Percentiles rank a stretch among this genome's conserved stretches.
Evolutionary conservation across 495 filamentous ascomycete genomes (phyloP).

Genomic region (Glarea lozoyensis): DNA sequence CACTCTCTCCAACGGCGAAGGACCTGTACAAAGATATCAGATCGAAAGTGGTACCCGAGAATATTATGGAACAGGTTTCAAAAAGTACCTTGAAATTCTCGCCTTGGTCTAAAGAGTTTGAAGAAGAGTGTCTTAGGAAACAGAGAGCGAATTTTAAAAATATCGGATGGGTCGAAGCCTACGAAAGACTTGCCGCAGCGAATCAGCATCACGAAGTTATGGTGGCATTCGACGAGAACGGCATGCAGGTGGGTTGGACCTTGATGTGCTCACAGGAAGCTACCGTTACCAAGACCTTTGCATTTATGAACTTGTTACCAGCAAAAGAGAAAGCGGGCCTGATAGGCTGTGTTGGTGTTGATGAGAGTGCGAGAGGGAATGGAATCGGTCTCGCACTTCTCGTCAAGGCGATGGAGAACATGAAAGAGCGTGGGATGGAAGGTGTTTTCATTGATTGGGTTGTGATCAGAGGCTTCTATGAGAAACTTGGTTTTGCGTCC

Average conservation of each 20-base stretch:
- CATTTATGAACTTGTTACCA: conserved; percentile 30
- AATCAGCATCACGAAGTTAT: conserved; percentile 36
- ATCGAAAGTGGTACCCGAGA: conserved; percentile 27
- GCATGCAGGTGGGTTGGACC: conserved; percentile 40
- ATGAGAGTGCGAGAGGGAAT: conserved; percentile 28
- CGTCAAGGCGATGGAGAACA: conserved; percentile 38
- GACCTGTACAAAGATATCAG: conserved; percentile 37
- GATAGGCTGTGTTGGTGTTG: conserved; percentile 42
- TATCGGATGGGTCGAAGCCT: conserved; percentile 36
- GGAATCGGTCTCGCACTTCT: conserved; percentile 40
- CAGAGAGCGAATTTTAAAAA: conserved; percentile 37
- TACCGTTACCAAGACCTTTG: conserved; percentile 30
- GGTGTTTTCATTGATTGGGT: conserved; percentile 45
- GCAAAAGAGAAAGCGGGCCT: conserved; percentile 38
- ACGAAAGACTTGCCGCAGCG: conserved; percentile 28
- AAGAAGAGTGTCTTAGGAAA: conserved; percentile 34
- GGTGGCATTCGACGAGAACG: conserved; percentile 32
- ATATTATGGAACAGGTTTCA: conserved; percentile 28
- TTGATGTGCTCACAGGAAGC: conserved; percentile 34
- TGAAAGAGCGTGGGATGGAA: conserved; percentile 37
- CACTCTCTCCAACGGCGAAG: conserved; percentile 18
- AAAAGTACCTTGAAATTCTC: conserved; percentile 29
- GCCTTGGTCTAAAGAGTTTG: conserved; percentile 28
- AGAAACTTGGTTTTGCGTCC: conserved; percentile 35
- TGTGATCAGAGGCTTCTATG: conserved; percentile 39